phyloP scores from a whole-genome alignment of 257 asterid species.

The Solanum tarijense region DNA sequence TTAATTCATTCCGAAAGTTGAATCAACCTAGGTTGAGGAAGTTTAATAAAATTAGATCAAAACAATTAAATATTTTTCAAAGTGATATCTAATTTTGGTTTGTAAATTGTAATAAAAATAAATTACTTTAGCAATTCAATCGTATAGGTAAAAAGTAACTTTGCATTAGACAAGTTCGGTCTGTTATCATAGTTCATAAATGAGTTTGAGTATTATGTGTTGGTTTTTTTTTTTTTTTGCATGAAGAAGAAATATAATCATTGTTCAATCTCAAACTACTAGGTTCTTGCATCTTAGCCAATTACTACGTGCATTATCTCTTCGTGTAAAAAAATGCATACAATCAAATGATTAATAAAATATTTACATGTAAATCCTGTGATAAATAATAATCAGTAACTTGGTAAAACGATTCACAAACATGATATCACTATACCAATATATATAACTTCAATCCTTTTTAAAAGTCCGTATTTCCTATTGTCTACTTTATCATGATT shows the following conservation, averaged over 20 bases:
- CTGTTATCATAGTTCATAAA: background rate
- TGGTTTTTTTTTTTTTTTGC: background rate
- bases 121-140: background rate
- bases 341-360: background rate
- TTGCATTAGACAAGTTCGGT: background rate
- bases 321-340: background rate
- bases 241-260: background rate
- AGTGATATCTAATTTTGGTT: background rate
- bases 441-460: background rate
- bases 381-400: background rate
- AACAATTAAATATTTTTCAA: background rate
- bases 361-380: background rate
- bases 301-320: background rate
- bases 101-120: background rate
- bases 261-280: background rate
- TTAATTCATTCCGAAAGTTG: background rate
- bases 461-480: background rate
- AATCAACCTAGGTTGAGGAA: background rate
- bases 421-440: background rate
- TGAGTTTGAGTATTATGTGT: background rate
- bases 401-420: background rate
- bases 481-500: background rate
- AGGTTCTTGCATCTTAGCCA: background rate
- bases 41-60: background rate
- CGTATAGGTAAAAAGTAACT: background rate